Base-by-base conservation (phyloP, 2,329 filamentous ascomycete genomes). In the Rhynchosporium agropyri region DNA sequence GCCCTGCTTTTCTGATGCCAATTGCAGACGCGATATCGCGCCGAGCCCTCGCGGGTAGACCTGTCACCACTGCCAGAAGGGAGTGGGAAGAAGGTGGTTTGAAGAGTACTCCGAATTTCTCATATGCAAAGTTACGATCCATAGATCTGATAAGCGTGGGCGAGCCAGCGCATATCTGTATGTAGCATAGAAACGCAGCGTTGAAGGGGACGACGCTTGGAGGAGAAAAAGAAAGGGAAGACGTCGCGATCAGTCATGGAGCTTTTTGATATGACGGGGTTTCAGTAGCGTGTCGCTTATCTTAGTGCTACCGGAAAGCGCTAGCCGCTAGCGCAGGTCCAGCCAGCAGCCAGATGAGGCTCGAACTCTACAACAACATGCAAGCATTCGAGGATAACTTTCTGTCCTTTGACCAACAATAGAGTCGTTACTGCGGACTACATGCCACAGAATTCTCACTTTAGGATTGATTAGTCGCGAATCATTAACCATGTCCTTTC, bases 71-170 rank as follows among this genome's bases (percentile, higher is more conserved):
- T 36, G 9, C 31, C 56, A 74, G 31, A 49, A 77, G 75, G 36
- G 36, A 79, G 77, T 73, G 74, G 77, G 74, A 50, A 69, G 68
- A 73, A 76, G 76, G 76, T 72, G 68, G 74, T 76, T 73, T 92
- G 90, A 91, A 93, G 90, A 93, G 88, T 95, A 90, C 91, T 95
- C 91, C 91, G 91, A 95, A 94, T 95, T 95, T 95, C 91, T 92
- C 91, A 93, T 92, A 92, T 93, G 91, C 91, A 73, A 67, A 50
- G 48, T 31, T 58, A 45, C 61, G 65, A 68, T 68, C 68, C 46
- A 40, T 68, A 63, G 70, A 72, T 70, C 67, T 71, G 67, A 72
- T 54, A 53, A 63, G 68, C 42, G 64, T 63, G 70, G 49, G 33
- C 69, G 74, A 76, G 75, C 74, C 60, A 62, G 64, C 63, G 45